Percentiles rank a stretch among this genome's conserved stretches.
phyloP scores from a whole-genome alignment of 1,284 basidiomycete species.

The Pascua guehoae region DNA sequence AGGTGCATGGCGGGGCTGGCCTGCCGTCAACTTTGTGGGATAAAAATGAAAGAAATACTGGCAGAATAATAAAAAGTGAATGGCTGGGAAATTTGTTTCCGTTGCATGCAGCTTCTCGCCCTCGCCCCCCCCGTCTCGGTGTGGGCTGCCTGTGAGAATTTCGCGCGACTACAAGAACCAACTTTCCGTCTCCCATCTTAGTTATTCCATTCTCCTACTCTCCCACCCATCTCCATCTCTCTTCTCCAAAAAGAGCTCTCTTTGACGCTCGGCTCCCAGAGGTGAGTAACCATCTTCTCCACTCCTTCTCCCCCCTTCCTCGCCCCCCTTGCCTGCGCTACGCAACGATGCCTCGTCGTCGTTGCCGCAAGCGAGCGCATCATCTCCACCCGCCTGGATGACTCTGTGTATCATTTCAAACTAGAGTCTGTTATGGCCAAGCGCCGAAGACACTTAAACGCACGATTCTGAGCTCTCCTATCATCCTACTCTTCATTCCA shows the following conservation, averaged over 20 bases:
- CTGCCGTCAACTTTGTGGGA: conserved; percentile 26
- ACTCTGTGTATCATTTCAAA: conserved; percentile 50
- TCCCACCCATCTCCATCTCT: not conserved
- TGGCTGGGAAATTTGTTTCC: conserved; percentile 4
- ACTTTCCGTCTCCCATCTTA: not conserved
- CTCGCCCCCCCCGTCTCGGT: conserved; percentile 1
- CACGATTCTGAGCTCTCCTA: conserved; percentile 41
- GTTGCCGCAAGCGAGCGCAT: not conserved
- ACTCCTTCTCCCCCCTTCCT: not conserved
- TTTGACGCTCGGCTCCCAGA: not conserved
- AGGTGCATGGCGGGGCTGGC: too few relatives aligned
- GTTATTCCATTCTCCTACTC: not conserved
- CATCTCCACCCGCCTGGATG: conserved; percentile 32
- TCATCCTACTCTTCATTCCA: not conserved
- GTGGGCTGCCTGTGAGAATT: conserved; percentile 7
- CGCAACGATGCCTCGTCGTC: not conserved
- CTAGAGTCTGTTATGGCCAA: conserved; percentile 52
- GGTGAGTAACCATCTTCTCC: not conserved
- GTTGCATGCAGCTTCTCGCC: not conserved
- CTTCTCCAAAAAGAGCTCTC: not conserved
- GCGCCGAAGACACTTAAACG: conserved; percentile 49
- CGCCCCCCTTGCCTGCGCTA: not conserved
- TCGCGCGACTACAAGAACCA: not conserved
- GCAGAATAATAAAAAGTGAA: conserved; percentile 16
- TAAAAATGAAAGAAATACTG: conserved; percentile 15